Evolutionary conservation across 345 rosid species (phyloP), one percentile per base, ranked within the genome.

Genomic region (Excoecaria cochinchinensis): DNA sequence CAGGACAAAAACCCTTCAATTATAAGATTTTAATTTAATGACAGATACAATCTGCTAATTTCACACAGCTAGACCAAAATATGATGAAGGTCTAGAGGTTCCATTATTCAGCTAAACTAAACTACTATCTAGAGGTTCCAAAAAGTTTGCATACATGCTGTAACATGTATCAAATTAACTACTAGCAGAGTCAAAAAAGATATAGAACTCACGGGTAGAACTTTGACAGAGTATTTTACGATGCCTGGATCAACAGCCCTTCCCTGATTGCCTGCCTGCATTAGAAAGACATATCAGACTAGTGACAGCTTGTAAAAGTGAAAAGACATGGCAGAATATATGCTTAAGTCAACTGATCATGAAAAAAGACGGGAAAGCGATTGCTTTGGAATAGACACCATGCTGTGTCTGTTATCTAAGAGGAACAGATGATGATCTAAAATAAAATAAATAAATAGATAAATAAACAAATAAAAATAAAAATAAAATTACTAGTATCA

Each of bases 141-240:
- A 31, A 3, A 60, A 47, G 24, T 47, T 38, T 48, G 24, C 38
- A 39, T 21, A 63, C 6, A 6, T 40, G 42, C 64, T 66, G 36
- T 21, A 31, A 36, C 46, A 66, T 12, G 24, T 42, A 48, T 40
- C 36, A 60, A 3, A 10, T 21, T 39, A 19, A 61, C 47, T 42
- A 19, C 21, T 19, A 40, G 42, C 36, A 73, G 7, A 40, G 48
- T 36, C 47, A 50, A 53, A 39, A 53, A 52, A 47, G 78, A 55
- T 53, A 8, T 25, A 60, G 46, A 78, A 86, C 99, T 88, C 75
- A 91, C 98, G 44, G 96, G 93, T 57, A 93, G 80, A 84, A 93
- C 97, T 88, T 91, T 90, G 22, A 90, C 98, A 39, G 97, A 83
- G 70, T 88, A 93, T 72, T 83, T 89, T 19, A 91, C 90, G 81